Conservation (phyloP, 2,329 filamentous ascomycete species). For the Alternaria longipes region DNA sequence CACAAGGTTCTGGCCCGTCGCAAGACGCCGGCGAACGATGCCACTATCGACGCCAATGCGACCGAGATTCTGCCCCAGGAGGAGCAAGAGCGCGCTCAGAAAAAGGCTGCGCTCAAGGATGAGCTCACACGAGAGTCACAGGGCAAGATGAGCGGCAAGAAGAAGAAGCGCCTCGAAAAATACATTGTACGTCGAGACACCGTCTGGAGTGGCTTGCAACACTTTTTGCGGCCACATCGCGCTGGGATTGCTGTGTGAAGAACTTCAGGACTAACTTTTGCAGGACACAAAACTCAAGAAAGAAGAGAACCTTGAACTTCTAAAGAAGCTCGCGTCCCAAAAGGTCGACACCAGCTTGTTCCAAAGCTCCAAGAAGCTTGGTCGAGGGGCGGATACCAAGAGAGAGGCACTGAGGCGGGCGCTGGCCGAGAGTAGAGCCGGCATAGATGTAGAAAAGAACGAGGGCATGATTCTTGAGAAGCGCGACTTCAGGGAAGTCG, state of each 20-base stretch:
- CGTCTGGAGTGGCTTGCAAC: not conserved
- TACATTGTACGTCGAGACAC: constrained; percentile 63
- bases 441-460: constrained; percentile 64
- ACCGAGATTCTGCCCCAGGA: constrained; percentile 57
- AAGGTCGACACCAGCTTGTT: constrained; percentile 86
- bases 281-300: constrained; percentile 90
- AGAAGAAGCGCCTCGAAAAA: constrained; percentile 73
- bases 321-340: constrained; percentile 81
- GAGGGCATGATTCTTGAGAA: constrained; percentile 64
- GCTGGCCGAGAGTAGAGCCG: constrained; percentile 70
- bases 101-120: constrained; percentile 61
- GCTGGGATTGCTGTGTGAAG: not conserved
- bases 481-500: constrained; percentile 36
- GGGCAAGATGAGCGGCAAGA: constrained; percentile 68
- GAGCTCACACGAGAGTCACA: constrained; percentile 64
- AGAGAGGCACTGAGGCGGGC: constrained; percentile 72
- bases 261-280: constrained; percentile 9
- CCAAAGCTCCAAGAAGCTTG: constrained; percentile 79
- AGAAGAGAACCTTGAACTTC: constrained; percentile 85
- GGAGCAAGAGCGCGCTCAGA: constrained; percentile 63
- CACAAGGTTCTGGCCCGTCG: constrained; percentile 71
- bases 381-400: constrained; percentile 73
- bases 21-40: constrained; percentile 54
- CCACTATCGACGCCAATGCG: constrained; percentile 63
- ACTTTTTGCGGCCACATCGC: not conserved